These are phyloP conservation scores for Rhodotorula toruloides DNA, from an alignment of 768 basidiomycete genomes.

Conservation along the genomic window DNA sequence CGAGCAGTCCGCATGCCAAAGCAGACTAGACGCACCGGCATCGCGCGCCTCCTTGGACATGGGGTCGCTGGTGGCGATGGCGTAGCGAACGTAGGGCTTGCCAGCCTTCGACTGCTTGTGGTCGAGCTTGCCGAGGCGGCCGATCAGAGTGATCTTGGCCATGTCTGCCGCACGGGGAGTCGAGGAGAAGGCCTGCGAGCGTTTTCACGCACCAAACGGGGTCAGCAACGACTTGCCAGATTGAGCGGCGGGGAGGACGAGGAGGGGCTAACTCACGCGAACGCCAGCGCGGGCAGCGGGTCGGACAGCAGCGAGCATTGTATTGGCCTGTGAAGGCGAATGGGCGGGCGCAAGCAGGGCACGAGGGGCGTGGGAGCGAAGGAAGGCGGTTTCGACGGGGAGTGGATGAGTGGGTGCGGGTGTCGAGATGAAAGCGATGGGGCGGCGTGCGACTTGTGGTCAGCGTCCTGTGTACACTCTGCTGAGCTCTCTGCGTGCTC, in stretches of 20 bases:
- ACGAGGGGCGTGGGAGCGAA: neutral
- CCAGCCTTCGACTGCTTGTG: slow-evolving; percentile 64
- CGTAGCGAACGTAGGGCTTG: slow-evolving; percentile 77
- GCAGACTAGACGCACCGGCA: neutral
- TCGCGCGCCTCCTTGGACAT: slow-evolving; percentile 33
- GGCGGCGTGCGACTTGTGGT: no score
- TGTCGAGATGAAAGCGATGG: no score
- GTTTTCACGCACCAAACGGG: neutral
- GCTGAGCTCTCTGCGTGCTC: no score
- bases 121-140: slow-evolving; percentile 66
- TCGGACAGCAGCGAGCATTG: slow-evolving; percentile 21
- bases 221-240: neutral
- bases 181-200: slow-evolving; percentile 36
- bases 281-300: slow-evolving; percentile 14
- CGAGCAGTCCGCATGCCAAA: neutral
- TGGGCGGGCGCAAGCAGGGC: neutral
- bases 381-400: no score
- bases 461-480: no score
- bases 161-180: slow-evolving; percentile 45
- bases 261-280: slow-evolving; percentile 18
- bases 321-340: neutral
- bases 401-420: no score
- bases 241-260: neutral
- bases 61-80: slow-evolving; percentile 63
- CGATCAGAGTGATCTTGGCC: slow-evolving; percentile 71